Conservation (phyloP, 78 protist species). For the Tieghemostelium lacteum region DNA sequence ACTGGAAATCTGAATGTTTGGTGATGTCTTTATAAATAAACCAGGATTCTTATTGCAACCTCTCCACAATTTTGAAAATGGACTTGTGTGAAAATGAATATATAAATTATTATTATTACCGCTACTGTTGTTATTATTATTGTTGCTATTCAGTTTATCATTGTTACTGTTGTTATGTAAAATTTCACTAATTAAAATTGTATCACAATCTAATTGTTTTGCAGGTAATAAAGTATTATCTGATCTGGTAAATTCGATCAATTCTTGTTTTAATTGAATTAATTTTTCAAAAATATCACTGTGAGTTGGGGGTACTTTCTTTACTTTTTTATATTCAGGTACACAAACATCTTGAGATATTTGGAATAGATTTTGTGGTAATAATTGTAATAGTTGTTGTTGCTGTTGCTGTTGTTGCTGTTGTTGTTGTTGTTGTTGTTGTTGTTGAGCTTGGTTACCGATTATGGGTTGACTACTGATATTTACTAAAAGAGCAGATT, state of each 20-base stretch:
- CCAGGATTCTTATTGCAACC: constrained; percentile 35
- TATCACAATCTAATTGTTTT: constrained; percentile 26
- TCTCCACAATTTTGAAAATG: constrained; percentile 44
- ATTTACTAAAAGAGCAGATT: background rate
- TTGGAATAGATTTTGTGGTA: background rate
- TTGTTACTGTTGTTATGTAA: background rate
- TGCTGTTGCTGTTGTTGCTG: too few species aligned
- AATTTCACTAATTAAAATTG: constrained; percentile 48
- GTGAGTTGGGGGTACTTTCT: too few species aligned
- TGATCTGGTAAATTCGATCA: constrained; percentile 17
- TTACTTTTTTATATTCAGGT: too few species aligned
- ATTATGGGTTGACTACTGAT: too few species aligned
- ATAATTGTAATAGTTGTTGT: too few species aligned
- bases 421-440: too few species aligned
- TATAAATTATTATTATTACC: constrained; percentile 61
- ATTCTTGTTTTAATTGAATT: constrained; percentile 22
- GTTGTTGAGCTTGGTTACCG: too few species aligned
- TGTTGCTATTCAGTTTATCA: background rate
- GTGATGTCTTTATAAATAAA: constrained; percentile 37
- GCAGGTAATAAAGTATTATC: constrained; percentile 54
- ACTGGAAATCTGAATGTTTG: constrained; percentile 57
- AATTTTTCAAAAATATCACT: too few species aligned
- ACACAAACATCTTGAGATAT: background rate
- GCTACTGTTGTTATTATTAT: too few species aligned
- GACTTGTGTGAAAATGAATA: constrained; percentile 51